Evolutionary conservation across 768 basidiomycete genomes (phyloP).

Genomic region (Lactifluus volemus): DNA sequence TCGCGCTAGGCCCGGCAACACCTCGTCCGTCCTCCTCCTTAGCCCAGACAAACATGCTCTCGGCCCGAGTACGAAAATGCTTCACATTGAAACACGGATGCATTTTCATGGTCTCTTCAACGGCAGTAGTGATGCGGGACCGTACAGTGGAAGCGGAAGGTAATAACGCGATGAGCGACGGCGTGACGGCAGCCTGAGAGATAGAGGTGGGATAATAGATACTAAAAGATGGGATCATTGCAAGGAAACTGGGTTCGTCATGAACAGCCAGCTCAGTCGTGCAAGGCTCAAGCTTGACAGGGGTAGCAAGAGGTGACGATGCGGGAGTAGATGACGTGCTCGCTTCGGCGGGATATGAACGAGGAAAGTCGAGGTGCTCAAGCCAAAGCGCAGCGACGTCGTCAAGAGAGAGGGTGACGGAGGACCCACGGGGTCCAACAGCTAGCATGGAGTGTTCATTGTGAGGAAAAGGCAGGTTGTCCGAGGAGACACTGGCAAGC

Average conservation of each 20-base stretch:
- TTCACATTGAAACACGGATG: slow-evolving; percentile 44
- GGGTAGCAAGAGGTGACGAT: slow-evolving; percentile 15
- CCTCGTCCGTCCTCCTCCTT: slow-evolving; percentile 25
- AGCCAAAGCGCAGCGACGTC: slow-evolving; percentile 57
- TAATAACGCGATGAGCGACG: slow-evolving; percentile 32
- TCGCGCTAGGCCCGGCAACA: neutral
- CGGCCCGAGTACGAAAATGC: slow-evolving; percentile 37
- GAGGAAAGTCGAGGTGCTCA: slow-evolving; percentile 36
- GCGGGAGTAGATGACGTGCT: slow-evolving; percentile 5
- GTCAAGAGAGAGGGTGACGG: slow-evolving; percentile 45
- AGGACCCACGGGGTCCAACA: slow-evolving; percentile 33
- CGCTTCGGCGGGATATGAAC: slow-evolving; percentile 22
- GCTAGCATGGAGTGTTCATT: slow-evolving; percentile 34
- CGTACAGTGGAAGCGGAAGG: slow-evolving; percentile 33
- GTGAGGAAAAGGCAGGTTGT: slow-evolving; percentile 23
- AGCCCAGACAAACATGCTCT: slow-evolving; percentile 37
- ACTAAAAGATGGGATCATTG: slow-evolving; percentile 4
- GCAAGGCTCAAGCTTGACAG: slow-evolving; percentile 16
- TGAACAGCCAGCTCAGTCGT: slow-evolving; percentile 7
- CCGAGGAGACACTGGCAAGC: slow-evolving; percentile 5
- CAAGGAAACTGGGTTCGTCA: slow-evolving; percentile 21
- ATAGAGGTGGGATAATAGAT: slow-evolving; percentile 17
- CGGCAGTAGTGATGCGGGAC: slow-evolving; percentile 30
- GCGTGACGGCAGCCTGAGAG: slow-evolving; percentile 29
- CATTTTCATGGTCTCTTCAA: slow-evolving; percentile 37